Evolutionary conservation across 306 rosid genomes (phyloP), one percentile per base, ranked within the genome.

Genomic region (Morella rubra): DNA sequence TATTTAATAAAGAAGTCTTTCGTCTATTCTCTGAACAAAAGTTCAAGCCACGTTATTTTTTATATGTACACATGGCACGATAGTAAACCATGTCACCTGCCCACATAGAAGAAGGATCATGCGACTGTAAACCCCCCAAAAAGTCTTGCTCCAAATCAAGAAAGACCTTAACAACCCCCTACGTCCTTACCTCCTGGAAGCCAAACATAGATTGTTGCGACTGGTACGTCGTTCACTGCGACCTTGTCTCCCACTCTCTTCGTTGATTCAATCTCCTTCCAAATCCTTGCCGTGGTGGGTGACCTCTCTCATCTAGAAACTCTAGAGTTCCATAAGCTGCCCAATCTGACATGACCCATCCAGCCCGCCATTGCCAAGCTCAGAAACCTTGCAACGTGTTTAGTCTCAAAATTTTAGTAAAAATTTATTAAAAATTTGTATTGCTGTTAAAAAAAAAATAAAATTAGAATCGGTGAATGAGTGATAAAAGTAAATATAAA

Each of bases 121-220:
- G 27, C 27, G 1, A 24, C 1, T 24, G 27, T 24, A 24, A 24
- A 24, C 27, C 1, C 1, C 27, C 89, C 87, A 91, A 37, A 85
- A 86, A 1, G 96, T 73, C n/a, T 88, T 93, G 3, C 91, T 93
- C 58, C 79, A 80, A 69, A 86, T 93, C 73, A 91, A 90, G 73
- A 64, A 84, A n/a, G 90, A 89, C 69, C 84, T 93, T 73, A 85
- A 89, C 81, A 72, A 93, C 71, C 96, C 96, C 4, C 87, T 90
- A n/a, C 77, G n/a, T 82, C 6, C 79, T 91, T 6, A 46, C 89
- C 80, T 88, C 97, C 0, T 91, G 92, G 96, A 44, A 90, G 0
- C 79, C 96, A 10, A 18, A 83, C 64, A 70, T 52, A 0, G 98
- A 90, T 49, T 90, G 98, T 60, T 91, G 97, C 27, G 14, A 72